Percentiles rank a stretch among this genome's conserved stretches.
Conservation (phyloP, 2,329 filamentous ascomycete species). For the Alternaria viburni region DNA sequence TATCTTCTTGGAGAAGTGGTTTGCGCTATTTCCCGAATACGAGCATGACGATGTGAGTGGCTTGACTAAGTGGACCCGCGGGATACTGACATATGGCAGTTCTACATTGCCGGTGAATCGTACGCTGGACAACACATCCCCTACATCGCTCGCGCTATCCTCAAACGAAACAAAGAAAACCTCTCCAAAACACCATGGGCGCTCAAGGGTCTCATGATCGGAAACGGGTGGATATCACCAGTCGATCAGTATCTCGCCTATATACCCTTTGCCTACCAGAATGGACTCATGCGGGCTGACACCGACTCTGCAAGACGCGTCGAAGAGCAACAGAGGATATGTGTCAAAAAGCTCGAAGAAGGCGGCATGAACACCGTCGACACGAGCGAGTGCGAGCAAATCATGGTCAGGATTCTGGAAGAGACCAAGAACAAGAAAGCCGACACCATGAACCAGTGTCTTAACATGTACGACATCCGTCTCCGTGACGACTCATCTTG, state of each 20-base stretch:
- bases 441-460: constrained; percentile 65
- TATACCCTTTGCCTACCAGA: constrained; percentile 78
- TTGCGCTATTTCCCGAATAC: constrained; percentile 87
- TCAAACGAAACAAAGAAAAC: constrained; percentile 76
- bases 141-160: constrained; percentile 90
- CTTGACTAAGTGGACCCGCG: not conserved
- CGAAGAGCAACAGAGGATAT: constrained; percentile 72
- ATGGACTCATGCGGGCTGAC: constrained; percentile 72
- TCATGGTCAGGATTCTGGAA: constrained; percentile 75
- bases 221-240: constrained; percentile 97
- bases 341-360: constrained; percentile 66
- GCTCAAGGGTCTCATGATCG: constrained; percentile 85
- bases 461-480: constrained; percentile 98
- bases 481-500: constrained; percentile 81
- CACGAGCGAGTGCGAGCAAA: constrained; percentile 72
- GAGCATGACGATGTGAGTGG: constrained; percentile 83
- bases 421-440: constrained; percentile 65
- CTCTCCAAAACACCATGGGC: constrained; percentile 68
- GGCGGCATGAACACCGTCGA: constrained; percentile 69
- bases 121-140: constrained; percentile 97
- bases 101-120: constrained; percentile 95
- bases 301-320: constrained; percentile 69
- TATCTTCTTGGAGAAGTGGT: constrained; percentile 89
- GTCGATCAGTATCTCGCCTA: constrained; percentile 89
- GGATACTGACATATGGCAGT: constrained; percentile 57